Base-by-base conservation (phyloP, 441 rosid species). In the Eruca vesicaria region DNA sequence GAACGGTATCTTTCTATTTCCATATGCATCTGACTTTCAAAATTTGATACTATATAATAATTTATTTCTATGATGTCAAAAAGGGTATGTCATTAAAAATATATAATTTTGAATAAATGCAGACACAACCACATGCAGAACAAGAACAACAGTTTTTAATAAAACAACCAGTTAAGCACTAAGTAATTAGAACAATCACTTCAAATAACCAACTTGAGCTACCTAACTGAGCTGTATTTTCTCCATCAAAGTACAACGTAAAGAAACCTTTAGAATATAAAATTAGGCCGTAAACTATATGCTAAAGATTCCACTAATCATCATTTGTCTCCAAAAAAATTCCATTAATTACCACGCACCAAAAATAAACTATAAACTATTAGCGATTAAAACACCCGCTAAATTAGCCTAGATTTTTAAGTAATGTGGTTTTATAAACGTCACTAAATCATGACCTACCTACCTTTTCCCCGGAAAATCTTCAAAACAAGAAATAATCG, bases 371-470 rank as follows among this genome's bases (percentile, higher is more conserved):
- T 29, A 26, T 67, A 21, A 11, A 48, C 32, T 0, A 32, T 50
- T 16, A 18, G 33, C 3, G 3, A 10, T 6, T 11, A 31, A 58
- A 56, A n/a, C n/a, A n/a, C n/a, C n/a, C n/a, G 67, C 58, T 21
- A 59, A 48, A 60, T 35, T 61, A 28, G 12, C 43, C 56, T 64
- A 9, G 29, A 35, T 26, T 56, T 19, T 18, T 63, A 45, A 23
- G 43, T 66, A 23, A 60, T 60, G 41, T 3, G 0, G 15, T 75
- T 20, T 35, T 7, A 21, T 50, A 18, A 3, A 45, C 23, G 61
- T 56, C 81, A 72, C 61, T 16, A 67, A 72, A 67, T 62, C 77
- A 45, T 72, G 78, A 78, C 73, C 74, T 61, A 78, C 77, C 70
- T 15, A 76, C 66, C 32, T 43, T 48, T 9, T 64, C 45, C 69